These are phyloP conservation scores for Fusarium sp. DNA, from an alignment of 2,329 filamentous ascomycete species.

Conservation along the genomic window DNA sequence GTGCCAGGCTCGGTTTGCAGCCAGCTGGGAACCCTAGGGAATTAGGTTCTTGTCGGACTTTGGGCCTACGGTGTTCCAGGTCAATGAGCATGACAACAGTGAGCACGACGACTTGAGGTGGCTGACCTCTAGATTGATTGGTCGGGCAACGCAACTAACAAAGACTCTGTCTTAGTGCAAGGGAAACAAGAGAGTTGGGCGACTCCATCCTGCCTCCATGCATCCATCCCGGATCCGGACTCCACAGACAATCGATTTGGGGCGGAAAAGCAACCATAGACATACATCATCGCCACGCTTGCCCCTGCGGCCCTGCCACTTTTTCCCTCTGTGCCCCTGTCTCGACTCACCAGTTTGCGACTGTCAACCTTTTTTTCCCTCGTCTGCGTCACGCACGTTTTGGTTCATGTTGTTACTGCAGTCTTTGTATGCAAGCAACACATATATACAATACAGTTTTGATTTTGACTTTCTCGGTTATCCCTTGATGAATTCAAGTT, in stretches of 20 bases:
- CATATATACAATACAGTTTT: constrained; percentile 6
- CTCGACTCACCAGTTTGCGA: constrained; percentile 29
- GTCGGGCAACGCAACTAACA: constrained; percentile 40
- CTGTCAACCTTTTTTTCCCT: constrained; percentile 26
- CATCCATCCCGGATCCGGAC: constrained; percentile 49
- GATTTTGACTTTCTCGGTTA: constrained; percentile 21
- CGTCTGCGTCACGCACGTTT: constrained; percentile 28
- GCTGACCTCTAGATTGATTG: constrained; percentile 41
- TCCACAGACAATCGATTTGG: constrained; percentile 46
- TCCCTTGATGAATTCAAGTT: constrained; percentile 1
- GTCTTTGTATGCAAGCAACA: background rate
- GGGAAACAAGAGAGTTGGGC: constrained; percentile 34
- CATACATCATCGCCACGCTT: constrained; percentile 47
- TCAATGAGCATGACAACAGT: constrained; percentile 38
- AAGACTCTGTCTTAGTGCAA: constrained; percentile 38
- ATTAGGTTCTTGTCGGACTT: constrained; percentile 33
- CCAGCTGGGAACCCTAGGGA: constrained; percentile 21
- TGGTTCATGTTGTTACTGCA: background rate
- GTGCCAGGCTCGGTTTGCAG: constrained; percentile 29
- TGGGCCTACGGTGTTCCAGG: constrained; percentile 15
- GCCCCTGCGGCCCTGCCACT: constrained; percentile 42
- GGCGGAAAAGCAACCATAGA: constrained; percentile 46
- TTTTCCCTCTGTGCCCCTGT: constrained; percentile 40
- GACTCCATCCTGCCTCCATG: constrained; percentile 40
- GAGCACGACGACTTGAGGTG: constrained; percentile 34